These are phyloP conservation scores for Zymoseptoria tritici DNA, from an alignment of 2,329 filamentous ascomycete species.

Conservation along the genomic window DNA sequence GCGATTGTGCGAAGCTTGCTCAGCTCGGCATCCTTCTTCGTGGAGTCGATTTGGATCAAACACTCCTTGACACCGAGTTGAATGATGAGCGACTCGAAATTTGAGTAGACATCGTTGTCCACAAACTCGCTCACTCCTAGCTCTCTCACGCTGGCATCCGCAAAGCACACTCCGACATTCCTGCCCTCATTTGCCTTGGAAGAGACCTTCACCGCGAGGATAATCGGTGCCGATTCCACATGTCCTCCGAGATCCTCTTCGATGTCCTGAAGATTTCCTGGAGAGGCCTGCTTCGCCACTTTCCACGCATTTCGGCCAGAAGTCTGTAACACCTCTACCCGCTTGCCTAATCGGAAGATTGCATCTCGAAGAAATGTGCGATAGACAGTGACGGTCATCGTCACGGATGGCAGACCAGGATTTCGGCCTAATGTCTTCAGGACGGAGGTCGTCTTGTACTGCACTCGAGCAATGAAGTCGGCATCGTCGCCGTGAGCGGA, in stretches of 20 bases:
- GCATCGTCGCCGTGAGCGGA: slow-evolving; percentile 87
- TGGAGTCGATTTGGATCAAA: slow-evolving; percentile 69
- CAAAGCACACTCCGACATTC: slow-evolving; percentile 90
- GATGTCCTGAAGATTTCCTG: slow-evolving; percentile 91
- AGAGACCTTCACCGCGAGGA: slow-evolving; percentile 86
- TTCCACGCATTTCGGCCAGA: slow-evolving; percentile 84
- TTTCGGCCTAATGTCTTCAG: slow-evolving; percentile 80
- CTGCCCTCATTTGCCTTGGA: slow-evolving; percentile 80
- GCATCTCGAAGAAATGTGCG: slow-evolving; percentile 92
- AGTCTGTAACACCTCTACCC: slow-evolving; percentile 83
- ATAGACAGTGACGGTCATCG: slow-evolving; percentile 90
- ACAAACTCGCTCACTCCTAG: slow-evolving; percentile 95
- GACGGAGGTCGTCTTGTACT: slow-evolving; percentile 97
- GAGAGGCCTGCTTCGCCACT: slow-evolving; percentile 73
- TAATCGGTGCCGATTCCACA: slow-evolving; percentile 85
- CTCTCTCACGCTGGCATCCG: slow-evolving; percentile 91
- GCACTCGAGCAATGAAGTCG: slow-evolving; percentile 69
- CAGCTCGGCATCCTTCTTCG: slow-evolving; percentile 80
- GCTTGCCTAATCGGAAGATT: slow-evolving; percentile 81
- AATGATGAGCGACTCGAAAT: slow-evolving; percentile 92
- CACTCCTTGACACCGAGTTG: slow-evolving; percentile 95
- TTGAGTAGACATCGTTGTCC: slow-evolving; percentile 98
- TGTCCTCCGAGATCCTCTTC: slow-evolving; percentile 88
- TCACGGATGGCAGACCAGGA: slow-evolving; percentile 84
- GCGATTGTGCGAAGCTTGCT: slow-evolving; percentile 82